phyloP scores from a whole-genome alignment of 2,329 filamentous ascomycete species.

The Zymoseptoria tritici region DNA sequence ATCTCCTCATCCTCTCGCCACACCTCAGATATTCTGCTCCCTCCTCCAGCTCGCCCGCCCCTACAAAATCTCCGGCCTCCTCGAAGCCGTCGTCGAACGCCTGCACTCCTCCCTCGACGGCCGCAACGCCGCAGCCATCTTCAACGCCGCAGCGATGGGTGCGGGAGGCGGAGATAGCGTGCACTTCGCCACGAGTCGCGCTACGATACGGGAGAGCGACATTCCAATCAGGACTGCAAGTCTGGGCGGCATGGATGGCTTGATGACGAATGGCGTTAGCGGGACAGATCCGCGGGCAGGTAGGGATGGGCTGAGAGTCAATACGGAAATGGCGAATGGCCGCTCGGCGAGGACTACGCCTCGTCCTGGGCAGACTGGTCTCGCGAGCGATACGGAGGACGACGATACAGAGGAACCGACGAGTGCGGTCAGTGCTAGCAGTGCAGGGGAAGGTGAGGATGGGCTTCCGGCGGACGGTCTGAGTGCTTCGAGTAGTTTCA shows the following conservation, averaged over 20 bases:
- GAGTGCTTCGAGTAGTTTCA: constrained; percentile 31
- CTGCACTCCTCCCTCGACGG: constrained; percentile 85
- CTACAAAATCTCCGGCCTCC: constrained; percentile 83
- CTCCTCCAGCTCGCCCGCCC: constrained; percentile 87
- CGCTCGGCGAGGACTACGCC: constrained; percentile 30
- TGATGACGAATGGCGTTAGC: constrained; percentile 34
- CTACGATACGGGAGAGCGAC: constrained; percentile 33
- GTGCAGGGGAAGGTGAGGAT: constrained; percentile 28
- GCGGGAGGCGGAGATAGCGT: constrained; percentile 85
- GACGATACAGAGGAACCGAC: constrained; percentile 30
- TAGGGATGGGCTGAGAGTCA: constrained; percentile 38
- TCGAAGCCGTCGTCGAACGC: constrained; percentile 87
- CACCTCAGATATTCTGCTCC: constrained; percentile 91
- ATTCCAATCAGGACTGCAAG: constrained; percentile 43
- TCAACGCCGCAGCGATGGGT: constrained; percentile 97
- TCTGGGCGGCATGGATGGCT: constrained; percentile 37
- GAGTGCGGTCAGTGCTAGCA: constrained; percentile 29
- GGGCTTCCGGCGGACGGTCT: not conserved
- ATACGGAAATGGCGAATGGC: constrained; percentile 42
- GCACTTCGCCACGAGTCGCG: constrained; percentile 45
- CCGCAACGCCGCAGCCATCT: constrained; percentile 89
- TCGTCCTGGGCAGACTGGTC: constrained; percentile 27
- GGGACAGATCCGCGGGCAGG: constrained; percentile 16
- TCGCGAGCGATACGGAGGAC: constrained; percentile 26
- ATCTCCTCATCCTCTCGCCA: constrained; percentile 69